phyloP scores from a whole-genome alignment of 225 moss, liverwort and hornwort genomes.

The Pleurozium schreberi region DNA sequence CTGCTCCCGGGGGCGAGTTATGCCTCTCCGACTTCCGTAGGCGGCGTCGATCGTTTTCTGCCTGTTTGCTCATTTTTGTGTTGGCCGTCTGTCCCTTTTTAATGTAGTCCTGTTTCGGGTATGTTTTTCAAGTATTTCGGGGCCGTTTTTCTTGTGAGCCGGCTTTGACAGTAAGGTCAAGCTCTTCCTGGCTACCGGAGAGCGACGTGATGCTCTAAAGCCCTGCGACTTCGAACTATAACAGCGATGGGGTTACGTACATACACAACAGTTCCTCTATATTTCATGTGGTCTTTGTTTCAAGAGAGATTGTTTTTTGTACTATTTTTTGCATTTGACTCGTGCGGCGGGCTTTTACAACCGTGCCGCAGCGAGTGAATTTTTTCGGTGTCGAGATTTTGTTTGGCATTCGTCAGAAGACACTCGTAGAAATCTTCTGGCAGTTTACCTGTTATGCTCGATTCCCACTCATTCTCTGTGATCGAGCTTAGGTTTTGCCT shows the following conservation, averaged over 20 bases:
- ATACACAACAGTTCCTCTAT: not conserved
- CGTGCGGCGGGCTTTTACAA: not conserved
- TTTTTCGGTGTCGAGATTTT: constrained; percentile 27
- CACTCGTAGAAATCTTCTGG: constrained; percentile 18
- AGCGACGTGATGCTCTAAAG: constrained; percentile 33
- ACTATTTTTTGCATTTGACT: rapidly evolving
- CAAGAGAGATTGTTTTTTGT: rapidly evolving
- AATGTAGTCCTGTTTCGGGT: not conserved
- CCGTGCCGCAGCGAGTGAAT: not conserved
- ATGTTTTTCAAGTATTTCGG: not conserved
- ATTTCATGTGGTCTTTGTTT: not conserved
- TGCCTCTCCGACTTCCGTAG: rapidly evolving
- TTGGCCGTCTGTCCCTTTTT: rapidly evolving
- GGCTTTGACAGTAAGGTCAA: not conserved
- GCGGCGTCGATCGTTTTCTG: rapidly evolving
- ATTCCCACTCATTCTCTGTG: not conserved
- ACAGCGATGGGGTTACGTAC: constrained; percentile 36
- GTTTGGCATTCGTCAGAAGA: constrained; percentile 43
- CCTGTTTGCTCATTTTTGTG: rapidly evolving
- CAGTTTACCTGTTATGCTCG: constrained; percentile 7
- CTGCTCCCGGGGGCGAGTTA: rapidly evolving
- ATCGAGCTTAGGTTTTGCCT: constrained; percentile 21
- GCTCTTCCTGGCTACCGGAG: not conserved
- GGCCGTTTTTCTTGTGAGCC: not conserved
- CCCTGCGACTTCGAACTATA: constrained; percentile 18